A percentile compares a stretch with the other conserved stretches of the same genome.
phyloP scores from a whole-genome alignment of 768 basidiomycete genomes.

The Artomyces pyxidatus region DNA sequence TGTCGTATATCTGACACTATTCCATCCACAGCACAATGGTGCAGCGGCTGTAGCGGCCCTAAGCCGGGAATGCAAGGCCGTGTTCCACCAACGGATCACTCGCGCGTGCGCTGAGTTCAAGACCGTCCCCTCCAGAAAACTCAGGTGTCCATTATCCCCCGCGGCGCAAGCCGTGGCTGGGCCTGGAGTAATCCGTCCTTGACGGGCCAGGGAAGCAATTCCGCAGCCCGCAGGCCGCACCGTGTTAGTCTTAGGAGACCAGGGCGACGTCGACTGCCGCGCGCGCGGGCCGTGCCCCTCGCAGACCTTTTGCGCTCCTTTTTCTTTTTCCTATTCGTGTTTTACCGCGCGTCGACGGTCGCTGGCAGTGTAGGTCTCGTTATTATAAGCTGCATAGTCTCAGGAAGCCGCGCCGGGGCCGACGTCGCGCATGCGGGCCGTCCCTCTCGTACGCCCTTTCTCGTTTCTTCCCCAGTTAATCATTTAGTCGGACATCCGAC shows the following conservation, averaged over 20 bases:
- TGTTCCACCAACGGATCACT: slow-evolving; percentile 44
- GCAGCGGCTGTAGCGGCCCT: slow-evolving; percentile 77
- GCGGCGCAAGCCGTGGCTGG: slow-evolving; percentile 52
- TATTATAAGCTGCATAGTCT: no score
- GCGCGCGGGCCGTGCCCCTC: slow-evolving; percentile 64
- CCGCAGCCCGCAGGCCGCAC: slow-evolving; percentile 79
- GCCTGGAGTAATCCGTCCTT: slow-evolving; percentile 81
- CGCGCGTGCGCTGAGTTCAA: slow-evolving; percentile 87
- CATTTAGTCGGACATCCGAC: no score
- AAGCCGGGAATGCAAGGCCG: slow-evolving; percentile 74
- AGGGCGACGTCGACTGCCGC: slow-evolving; percentile 79
- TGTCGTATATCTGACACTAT: no score
- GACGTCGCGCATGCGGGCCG: no score
- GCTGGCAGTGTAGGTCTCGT: no score
- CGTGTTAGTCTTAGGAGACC: slow-evolving; percentile 92
- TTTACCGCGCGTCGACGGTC: no score
- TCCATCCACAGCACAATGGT: no score
- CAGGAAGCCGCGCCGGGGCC: no score
- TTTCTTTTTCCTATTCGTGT: no score
- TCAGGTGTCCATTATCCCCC: slow-evolving; percentile 71
- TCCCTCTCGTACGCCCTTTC: no score
- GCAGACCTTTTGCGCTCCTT: slow-evolving; percentile 80
- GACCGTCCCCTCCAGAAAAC: slow-evolving; percentile 92
- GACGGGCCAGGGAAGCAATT: slow-evolving; percentile 90
- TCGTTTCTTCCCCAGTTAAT: no score